A percentile compares a stretch with the other conserved stretches of the same genome.
phyloP scores from a whole-genome alignment of 176 grass and related monocot genomes.

The Zoysia pacifica region DNA sequence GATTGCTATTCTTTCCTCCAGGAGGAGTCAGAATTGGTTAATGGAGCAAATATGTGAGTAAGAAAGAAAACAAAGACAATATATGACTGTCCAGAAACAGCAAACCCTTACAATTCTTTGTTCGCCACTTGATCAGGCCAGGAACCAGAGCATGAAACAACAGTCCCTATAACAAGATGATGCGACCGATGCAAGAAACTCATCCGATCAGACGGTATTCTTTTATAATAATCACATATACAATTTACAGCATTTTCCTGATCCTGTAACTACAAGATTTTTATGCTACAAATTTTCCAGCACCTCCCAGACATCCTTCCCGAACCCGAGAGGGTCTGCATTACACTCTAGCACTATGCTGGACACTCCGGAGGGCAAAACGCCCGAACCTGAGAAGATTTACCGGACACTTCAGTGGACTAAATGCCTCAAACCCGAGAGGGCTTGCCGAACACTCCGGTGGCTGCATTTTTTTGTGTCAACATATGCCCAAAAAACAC shows the following conservation, averaged over 20 bases:
- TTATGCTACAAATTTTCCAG: neutral
- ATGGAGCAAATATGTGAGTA: constrained; percentile 15
- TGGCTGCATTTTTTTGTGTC: no score
- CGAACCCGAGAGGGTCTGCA: neutral
- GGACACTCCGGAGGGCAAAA: no score
- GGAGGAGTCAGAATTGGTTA: neutral
- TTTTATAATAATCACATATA: neutral
- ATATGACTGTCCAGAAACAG: neutral
- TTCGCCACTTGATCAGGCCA: constrained; percentile 28
- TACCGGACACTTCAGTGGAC: no score
- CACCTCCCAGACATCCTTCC: constrained; percentile 46
- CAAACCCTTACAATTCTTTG: neutral
- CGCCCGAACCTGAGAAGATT: no score
- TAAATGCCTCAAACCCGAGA: no score
- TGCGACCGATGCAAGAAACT: neutral
- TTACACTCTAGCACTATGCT: no score
- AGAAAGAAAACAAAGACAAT: neutral
- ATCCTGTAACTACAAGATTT: neutral
- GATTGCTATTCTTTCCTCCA: no score
- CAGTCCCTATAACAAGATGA: constrained; percentile 25
- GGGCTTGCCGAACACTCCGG: no score
- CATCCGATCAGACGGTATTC: constrained; percentile 22
- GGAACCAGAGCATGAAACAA: constrained; percentile 46
- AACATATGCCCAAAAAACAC: no score
- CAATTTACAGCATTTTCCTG: neutral